These are phyloP conservation scores for Endocarpon pusillum DNA, from an alignment of 495 filamentous ascomycete genomes.

Conservation along the genomic window DNA sequence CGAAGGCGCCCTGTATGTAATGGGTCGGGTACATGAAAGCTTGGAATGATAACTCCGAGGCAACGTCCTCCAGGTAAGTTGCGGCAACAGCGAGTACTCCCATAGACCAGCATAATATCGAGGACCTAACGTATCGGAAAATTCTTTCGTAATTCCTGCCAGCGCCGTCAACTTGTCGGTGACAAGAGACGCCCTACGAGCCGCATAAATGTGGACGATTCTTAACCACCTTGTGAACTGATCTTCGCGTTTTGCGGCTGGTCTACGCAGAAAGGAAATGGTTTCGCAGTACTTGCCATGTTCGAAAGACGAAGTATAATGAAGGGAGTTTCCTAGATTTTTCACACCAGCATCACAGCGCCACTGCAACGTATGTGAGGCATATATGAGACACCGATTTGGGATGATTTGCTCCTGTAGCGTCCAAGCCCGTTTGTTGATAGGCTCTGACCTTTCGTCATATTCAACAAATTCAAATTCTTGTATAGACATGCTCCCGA, in stretches of 20 bases:
- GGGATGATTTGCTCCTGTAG: not conserved
- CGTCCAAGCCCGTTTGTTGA: not conserved
- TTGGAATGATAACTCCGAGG: not conserved
- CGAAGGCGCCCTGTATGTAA: constrained; percentile 2
- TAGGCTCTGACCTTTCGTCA: not conserved
- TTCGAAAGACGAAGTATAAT: not conserved
- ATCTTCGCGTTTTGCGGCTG: not conserved
- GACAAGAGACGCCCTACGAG: not conserved
- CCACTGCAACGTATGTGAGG: not conserved
- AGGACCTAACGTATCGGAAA: not conserved
- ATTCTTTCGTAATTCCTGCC: not conserved
- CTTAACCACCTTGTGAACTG: not conserved
- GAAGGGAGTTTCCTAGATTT: not conserved
- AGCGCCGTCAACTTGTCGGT: not conserved
- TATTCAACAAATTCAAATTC: too few species aligned
- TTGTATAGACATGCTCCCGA: too few species aligned
- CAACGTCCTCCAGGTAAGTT: not conserved
- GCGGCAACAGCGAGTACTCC: not conserved
- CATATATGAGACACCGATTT: not conserved
- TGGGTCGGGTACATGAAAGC: not conserved
- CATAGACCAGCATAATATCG: not conserved
- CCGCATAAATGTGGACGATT: not conserved
- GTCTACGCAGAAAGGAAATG: too few species aligned
- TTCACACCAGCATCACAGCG: not conserved
- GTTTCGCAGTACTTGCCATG: not conserved